Evolutionary conservation across 768 basidiomycete genomes (phyloP), one percentile per base, ranked within the genome.

Genomic region (Pleurotus citrinopileatus): DNA sequence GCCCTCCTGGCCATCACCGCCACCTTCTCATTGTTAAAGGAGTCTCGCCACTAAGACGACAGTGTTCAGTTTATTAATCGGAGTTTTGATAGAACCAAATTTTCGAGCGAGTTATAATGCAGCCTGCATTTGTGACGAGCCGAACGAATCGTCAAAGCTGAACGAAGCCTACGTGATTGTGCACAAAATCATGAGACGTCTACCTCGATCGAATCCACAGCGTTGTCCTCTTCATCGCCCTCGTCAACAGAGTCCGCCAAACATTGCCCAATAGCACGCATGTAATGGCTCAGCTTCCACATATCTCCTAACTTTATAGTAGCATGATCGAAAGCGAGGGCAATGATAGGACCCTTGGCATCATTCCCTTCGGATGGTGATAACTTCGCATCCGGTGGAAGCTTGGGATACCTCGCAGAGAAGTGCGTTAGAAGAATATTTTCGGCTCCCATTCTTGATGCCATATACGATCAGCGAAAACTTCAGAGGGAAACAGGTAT

Each of bases 361-460:
- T 38, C 65, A 22, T 32, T 57, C 34, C 43, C 55, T 46, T 43
- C 32, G 7, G 43, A 17, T 2, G 43, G 9, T 25, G 48, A 26
- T 2, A 55, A 57, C 12, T 71, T 63, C 9, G 76, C 68, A 3
- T 78, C 71, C 22, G 81, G 82, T 2, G 92, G 92, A 65, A 95
- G 74, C 60, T 90, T 93, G 15, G 95, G 93, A 68, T 96, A 95
- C 25, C 94, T 86, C 36, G 91, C 91, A 8, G 94, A 97, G 71
- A 98, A 98, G 67, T 98, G 95, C 0, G 94, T 98, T 19, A 98
- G 79, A n/a, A 98, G 80, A 37, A 92, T 77, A 58, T 92, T 85
- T 51, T 83, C 72, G 1, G 94, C 94, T 8, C 80, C 76, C 94
- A 96, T 96, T 56, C 93, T 95, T 46, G 10, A 7, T 13, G 19